A percentile compares a stretch with the other conserved stretches of the same genome.
These are phyloP conservation scores for Hirsutella rhossiliensis DNA, from an alignment of 2,329 filamentous ascomycete species.

Conservation along the genomic window DNA sequence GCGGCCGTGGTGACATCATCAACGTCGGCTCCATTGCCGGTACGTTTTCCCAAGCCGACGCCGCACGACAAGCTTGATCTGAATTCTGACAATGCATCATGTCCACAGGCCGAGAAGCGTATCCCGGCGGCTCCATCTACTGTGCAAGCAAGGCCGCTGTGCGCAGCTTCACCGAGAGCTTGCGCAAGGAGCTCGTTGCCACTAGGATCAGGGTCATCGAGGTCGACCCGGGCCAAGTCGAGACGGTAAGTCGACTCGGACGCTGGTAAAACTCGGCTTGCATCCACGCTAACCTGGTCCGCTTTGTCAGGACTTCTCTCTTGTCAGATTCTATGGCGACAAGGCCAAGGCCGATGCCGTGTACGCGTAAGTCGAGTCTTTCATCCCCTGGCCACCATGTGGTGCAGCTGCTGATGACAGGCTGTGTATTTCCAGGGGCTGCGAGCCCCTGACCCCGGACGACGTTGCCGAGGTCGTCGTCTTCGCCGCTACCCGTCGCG, in stretches of 20 bases:
- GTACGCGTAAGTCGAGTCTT: slow-evolving; percentile 52
- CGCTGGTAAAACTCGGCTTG: neutral
- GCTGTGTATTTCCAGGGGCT: slow-evolving; percentile 36
- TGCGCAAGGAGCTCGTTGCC: slow-evolving; percentile 73
- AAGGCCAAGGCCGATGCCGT: slow-evolving; percentile 83
- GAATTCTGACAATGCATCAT: neutral
- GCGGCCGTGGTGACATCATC: slow-evolving; percentile 84
- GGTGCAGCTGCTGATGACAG: neutral
- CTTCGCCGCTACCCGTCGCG: slow-evolving; percentile 68
- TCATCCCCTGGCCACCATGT: neutral
- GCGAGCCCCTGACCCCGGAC: slow-evolving; percentile 74
- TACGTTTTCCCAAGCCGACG: slow-evolving; percentile 4
- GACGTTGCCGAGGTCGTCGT: slow-evolving; percentile 88
- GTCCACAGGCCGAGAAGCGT: slow-evolving; percentile 55
- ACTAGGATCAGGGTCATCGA: slow-evolving; percentile 75
- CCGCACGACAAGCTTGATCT: too few relatives aligned
- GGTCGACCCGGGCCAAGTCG: slow-evolving; percentile 84
- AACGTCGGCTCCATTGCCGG: slow-evolving; percentile 87
- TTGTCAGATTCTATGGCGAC: slow-evolving; percentile 81
- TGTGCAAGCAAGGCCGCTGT: slow-evolving; percentile 89
- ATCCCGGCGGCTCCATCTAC: slow-evolving; percentile 80
- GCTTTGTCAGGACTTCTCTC: slow-evolving; percentile 58
- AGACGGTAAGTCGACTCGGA: slow-evolving; percentile 47
- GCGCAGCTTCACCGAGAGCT: slow-evolving; percentile 67
- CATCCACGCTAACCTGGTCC: slow-evolving; percentile 2